Evolutionary conservation across 2,329 filamentous ascomycete species (phyloP).

Genomic region (Penicillium vulpinum): DNA sequence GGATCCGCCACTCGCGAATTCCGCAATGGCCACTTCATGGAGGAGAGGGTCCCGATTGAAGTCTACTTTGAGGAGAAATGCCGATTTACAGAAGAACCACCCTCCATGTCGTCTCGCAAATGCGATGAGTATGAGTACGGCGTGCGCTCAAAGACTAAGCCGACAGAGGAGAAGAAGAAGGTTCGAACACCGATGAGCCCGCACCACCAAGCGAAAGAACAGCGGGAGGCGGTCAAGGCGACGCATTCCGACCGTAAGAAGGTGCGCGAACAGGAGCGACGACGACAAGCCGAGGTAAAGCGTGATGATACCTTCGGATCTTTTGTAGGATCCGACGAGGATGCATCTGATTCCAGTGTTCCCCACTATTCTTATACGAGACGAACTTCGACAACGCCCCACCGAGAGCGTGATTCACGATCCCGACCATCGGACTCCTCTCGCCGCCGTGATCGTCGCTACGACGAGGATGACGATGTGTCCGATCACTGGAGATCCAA

Average conservation of each 20-base stretch:
- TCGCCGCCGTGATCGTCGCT: conserved; percentile 23
- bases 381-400: conserved; percentile 24
- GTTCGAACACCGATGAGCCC: conserved; percentile 28
- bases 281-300: conserved; percentile 43
- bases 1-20: conserved; percentile 36
- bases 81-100: conserved; percentile 39
- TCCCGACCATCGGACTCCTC: conserved; percentile 23
- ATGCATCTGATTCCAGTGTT: conserved; percentile 34
- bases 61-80: conserved; percentile 41
- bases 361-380: conserved; percentile 22
- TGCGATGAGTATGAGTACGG: conserved; percentile 40
- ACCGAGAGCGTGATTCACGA: conserved; percentile 21
- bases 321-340: conserved; percentile 35
- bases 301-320: conserved; percentile 29
- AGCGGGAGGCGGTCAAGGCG: conserved; percentile 34
- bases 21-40: conserved; percentile 46
- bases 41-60: conserved; percentile 44
- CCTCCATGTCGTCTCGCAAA: conserved; percentile 42
- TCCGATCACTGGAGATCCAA: conserved; percentile 34
- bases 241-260: conserved; percentile 39
- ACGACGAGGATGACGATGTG: conserved; percentile 29
- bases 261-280: conserved; percentile 45
- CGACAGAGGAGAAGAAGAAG: conserved; percentile 41
- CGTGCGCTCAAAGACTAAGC: conserved; percentile 34
- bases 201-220: conserved; percentile 34